A percentile compares a stretch with the other conserved stretches of the same genome.
Conservation (phyloP, 2,329 filamentous ascomycete genomes). For the Leptographium lundbergii region DNA sequence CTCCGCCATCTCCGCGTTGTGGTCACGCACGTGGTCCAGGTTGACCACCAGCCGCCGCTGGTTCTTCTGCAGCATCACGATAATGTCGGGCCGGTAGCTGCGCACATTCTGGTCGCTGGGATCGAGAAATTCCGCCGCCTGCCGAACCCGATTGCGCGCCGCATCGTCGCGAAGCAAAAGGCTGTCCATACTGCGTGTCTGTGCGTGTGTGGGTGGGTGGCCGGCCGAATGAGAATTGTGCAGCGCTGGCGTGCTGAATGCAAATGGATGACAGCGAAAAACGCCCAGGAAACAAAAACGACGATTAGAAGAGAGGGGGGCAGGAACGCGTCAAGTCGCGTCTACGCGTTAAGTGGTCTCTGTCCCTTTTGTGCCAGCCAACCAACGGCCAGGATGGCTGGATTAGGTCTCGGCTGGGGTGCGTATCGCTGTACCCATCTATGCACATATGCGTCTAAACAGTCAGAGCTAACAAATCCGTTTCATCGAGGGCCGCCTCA, state of each 20-base stretch:
- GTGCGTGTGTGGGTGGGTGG: background rate
- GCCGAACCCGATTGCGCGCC: constrained; percentile 68
- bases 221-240: background rate
- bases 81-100: constrained; percentile 84
- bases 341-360: constrained; percentile 12
- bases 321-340: constrained; percentile 8
- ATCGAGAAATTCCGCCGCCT: constrained; percentile 87
- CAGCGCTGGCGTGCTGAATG: background rate
- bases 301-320: constrained; percentile 2
- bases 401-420: background rate
- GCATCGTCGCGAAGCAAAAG: constrained; percentile 73
- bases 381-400: background rate
- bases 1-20: constrained; percentile 69
- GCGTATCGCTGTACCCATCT: too few relatives aligned
- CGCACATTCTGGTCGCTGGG: constrained; percentile 52
- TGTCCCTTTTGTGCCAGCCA: background rate
- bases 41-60: constrained; percentile 56
- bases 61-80: constrained; percentile 59
- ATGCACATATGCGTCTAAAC: background rate
- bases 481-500: too few relatives aligned
- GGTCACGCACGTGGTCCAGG: constrained; percentile 82
- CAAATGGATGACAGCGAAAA: background rate
- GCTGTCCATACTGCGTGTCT: constrained; percentile 45
- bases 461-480: too few relatives aligned
- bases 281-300: background rate